phyloP scores from a whole-genome alignment of 371 early-diverging fungal genomes.

The Dichotomocladium elegans region DNA sequence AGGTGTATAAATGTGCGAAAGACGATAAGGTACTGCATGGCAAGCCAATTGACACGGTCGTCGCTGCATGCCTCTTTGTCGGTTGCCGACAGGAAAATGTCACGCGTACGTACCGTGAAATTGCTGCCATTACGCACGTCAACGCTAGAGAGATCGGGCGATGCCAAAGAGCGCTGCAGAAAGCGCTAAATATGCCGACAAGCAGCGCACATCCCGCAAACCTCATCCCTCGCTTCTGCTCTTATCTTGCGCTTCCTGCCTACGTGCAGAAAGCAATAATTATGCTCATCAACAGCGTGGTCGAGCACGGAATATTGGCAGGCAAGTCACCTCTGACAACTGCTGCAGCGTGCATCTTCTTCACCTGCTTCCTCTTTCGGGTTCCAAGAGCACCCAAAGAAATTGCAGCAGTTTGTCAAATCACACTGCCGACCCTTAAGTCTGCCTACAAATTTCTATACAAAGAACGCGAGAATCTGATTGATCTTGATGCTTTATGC shows the following conservation, averaged over 20 bases:
- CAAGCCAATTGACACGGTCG: conserved; percentile 88
- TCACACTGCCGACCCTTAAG: conserved; percentile 88
- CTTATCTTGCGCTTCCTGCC: conserved; percentile 68
- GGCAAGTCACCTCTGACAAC: conserved; percentile 91
- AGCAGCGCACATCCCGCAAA: conserved; percentile 72
- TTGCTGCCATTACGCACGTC: conserved; percentile 92
- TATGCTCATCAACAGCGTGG: conserved; percentile 71
- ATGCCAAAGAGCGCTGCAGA: conserved; percentile 75
- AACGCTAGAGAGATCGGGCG: conserved; percentile 90
- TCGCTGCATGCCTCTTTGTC: conserved; percentile 97
- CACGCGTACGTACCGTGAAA: conserved; percentile 97
- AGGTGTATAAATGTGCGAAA: conserved; percentile 86
- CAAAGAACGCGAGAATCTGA: conserved; percentile 51
- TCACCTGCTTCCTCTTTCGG: conserved; percentile 74
- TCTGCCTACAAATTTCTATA: conserved; percentile 78
- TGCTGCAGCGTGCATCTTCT: conserved; percentile 88
- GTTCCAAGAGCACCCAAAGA: conserved; percentile 66
- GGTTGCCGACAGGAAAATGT: conserved; percentile 94
- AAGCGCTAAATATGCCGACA: conserved; percentile 60
- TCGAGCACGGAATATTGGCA: conserved; percentile 76
- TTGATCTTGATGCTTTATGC: conserved; percentile 49
- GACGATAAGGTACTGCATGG: conserved; percentile 89
- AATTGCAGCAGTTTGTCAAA: conserved; percentile 81
- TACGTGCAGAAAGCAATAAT: conserved; percentile 72
- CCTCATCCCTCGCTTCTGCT: conserved; percentile 87